These are phyloP conservation scores for Cyamopsis tetragonoloba DNA, from an alignment of 306 rosid species.

Conservation along the genomic window DNA sequence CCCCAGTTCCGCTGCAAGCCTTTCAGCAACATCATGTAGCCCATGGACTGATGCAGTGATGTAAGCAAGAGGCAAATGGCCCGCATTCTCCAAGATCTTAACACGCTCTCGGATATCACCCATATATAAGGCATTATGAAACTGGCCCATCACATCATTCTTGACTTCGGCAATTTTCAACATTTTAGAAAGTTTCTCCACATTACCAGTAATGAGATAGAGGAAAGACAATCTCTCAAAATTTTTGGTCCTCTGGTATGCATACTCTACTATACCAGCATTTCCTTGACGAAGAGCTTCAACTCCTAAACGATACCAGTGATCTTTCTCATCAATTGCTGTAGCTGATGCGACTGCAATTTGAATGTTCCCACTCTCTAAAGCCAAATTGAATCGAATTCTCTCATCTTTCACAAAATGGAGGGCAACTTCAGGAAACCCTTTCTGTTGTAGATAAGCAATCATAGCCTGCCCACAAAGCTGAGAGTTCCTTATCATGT, in stretches of 20 bases:
- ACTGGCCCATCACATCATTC: slow-evolving; percentile 97
- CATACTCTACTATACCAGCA: slow-evolving; percentile 88
- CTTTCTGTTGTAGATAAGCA: slow-evolving; percentile 93
- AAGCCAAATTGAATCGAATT: slow-evolving; percentile 80
- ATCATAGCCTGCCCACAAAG: slow-evolving; percentile 96
- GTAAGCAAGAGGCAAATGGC: slow-evolving; percentile 89
- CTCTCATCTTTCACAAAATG: slow-evolving; percentile 96
- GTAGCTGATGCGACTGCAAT: slow-evolving; percentile 92
- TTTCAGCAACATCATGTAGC: slow-evolving; percentile 68
- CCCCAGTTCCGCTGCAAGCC: slow-evolving; percentile 79
- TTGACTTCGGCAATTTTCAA: slow-evolving; percentile 93
- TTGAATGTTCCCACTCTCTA: slow-evolving; percentile 94
- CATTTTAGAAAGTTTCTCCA: slow-evolving; percentile 86
- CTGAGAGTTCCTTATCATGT: slow-evolving; percentile 84
- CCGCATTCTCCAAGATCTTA: slow-evolving; percentile 83
- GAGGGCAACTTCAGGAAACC: slow-evolving; percentile 93
- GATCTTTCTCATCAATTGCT: slow-evolving; percentile 89
- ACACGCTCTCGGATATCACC: slow-evolving; percentile 78
- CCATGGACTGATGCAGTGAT: slow-evolving; percentile 81
- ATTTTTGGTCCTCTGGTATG: slow-evolving; percentile 91
- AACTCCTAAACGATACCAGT: slow-evolving; percentile 86
- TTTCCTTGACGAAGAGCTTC: slow-evolving; percentile 98
- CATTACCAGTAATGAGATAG: slow-evolving; percentile 81
- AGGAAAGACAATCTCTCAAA: slow-evolving; percentile 92
- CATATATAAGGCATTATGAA: slow-evolving; percentile 85